These are phyloP conservation scores for Yamadazyma scolyti DNA, from an alignment of 805 yeast species.

Conservation along the genomic window DNA sequence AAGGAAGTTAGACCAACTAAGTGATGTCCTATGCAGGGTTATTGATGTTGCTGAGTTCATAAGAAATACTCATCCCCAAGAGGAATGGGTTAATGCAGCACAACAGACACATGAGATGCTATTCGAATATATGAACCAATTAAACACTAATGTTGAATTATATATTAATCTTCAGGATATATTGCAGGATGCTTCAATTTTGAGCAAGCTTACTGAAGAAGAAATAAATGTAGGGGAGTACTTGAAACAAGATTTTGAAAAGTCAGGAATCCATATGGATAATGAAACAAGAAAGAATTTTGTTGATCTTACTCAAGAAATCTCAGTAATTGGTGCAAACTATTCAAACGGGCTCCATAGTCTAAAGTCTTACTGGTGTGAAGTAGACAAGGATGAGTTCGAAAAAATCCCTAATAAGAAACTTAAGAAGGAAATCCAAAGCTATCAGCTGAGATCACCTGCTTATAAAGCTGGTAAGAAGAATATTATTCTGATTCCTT, in stretches of 20 bases:
- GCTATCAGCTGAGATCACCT: constrained; percentile 23
- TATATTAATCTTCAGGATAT: constrained; percentile 58
- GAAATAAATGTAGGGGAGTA: constrained; percentile 81
- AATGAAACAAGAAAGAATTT: constrained; percentile 62
- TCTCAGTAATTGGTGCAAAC: constrained; percentile 76
- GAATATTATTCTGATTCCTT: constrained; percentile 23
- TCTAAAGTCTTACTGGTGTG: constrained; percentile 34
- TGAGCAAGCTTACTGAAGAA: constrained; percentile 52
- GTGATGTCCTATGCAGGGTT: constrained; percentile 87
- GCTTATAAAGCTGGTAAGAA: constrained; percentile 3
- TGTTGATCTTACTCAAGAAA: constrained; percentile 73
- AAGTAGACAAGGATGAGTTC: constrained; percentile 26
- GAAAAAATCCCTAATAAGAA: constrained; percentile 18
- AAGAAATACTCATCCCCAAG: constrained; percentile 81
- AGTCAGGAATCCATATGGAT: constrained; percentile 84
- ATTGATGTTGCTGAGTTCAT: constrained; percentile 93
- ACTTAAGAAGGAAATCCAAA: constrained; percentile 22
- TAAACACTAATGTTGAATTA: constrained; percentile 78
- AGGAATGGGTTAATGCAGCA: constrained; percentile 69
- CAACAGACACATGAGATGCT: constrained; percentile 82
- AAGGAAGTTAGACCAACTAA: constrained; percentile 70
- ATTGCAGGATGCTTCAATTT: constrained; percentile 36
- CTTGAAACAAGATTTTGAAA: constrained; percentile 77
- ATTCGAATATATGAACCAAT: constrained; percentile 90
- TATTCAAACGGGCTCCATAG: constrained; percentile 52